Percentiles rank a stretch among this genome's conserved stretches.
phyloP scores from a whole-genome alignment of 371 early-diverging fungal species.

The Mortierella sp. region DNA sequence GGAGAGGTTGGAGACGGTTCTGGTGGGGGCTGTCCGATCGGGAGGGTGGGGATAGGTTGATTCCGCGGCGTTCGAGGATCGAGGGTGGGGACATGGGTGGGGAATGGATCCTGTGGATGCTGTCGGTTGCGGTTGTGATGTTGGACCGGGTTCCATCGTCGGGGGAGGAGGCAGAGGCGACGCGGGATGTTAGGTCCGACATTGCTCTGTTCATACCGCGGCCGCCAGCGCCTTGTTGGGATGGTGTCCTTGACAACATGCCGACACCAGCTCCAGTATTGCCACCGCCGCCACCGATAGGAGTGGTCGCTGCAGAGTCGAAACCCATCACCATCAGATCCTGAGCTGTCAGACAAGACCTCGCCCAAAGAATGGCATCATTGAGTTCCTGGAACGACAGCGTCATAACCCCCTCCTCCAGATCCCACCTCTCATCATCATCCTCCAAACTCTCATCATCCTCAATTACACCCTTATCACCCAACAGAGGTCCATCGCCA shows the following conservation, averaged over 20 bases:
- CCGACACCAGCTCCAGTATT: neutral
- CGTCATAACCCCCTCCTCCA: slow-evolving; percentile 34
- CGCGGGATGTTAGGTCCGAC: slow-evolving; percentile 19
- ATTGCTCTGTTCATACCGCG: neutral
- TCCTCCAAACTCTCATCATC: slow-evolving; percentile 16
- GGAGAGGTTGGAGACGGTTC: slow-evolving; percentile 9
- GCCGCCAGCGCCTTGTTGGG: neutral
- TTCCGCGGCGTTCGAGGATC: slow-evolving; percentile 41
- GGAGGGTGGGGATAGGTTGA: slow-evolving; percentile 20
- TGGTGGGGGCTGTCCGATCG: slow-evolving; percentile 3
- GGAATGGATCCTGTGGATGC: neutral
- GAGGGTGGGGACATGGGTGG: slow-evolving; percentile 20
- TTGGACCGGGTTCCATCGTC: slow-evolving; percentile 11
- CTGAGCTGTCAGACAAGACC: slow-evolving; percentile 34
- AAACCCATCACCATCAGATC: slow-evolving; percentile 44
- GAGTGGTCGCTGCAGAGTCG: slow-evolving; percentile 1
- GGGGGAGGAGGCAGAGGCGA: slow-evolving; percentile 19
- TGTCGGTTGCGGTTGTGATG: neutral
- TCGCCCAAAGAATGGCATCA: slow-evolving; percentile 43
- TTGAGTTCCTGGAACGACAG: slow-evolving; percentile 37
- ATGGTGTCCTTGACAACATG: neutral
- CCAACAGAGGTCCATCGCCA: neutral
- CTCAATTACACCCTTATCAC: neutral
- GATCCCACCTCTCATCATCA: neutral
- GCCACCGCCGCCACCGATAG: neutral